These are phyloP conservation scores for Neurospora pannonica DNA, from an alignment of 495 filamentous ascomycete genomes.

Conservation along the genomic window DNA sequence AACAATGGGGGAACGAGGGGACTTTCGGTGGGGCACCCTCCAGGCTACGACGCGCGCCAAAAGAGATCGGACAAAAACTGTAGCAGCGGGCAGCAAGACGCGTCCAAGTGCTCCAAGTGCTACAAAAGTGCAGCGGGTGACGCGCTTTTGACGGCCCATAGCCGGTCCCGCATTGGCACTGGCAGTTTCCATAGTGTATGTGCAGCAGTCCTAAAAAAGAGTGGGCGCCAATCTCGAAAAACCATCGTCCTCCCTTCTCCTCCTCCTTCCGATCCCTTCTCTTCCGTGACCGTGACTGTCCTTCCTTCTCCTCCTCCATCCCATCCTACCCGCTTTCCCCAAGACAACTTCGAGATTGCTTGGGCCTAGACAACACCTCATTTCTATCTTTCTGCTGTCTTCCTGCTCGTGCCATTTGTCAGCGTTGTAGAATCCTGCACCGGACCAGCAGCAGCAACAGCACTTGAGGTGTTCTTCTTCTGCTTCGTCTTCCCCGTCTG, in stretches of 20 bases:
- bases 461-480: neutral
- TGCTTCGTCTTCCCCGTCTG: neutral
- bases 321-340: neutral
- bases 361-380: no score
- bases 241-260: neutral
- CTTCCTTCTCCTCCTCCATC: conserved; percentile 2
- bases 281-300: conserved; percentile 1
- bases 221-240: neutral
- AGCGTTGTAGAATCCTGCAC: neutral
- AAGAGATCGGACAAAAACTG: neutral
- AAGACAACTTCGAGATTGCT: neutral
- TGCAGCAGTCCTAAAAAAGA: neutral
- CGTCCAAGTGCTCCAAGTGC: neutral
- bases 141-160: neutral
- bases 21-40: neutral
- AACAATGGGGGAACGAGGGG: neutral
- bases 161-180: neutral
- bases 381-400: neutral
- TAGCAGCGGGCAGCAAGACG: neutral
- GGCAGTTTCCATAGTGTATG: neutral
- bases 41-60: neutral
- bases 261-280: neutral
- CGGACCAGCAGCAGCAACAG: neutral
- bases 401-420: neutral
- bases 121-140: neutral